A percentile compares a stretch with the other conserved stretches of the same genome.
phyloP scores from a whole-genome alignment of 257 asterid species.

The Salvia miltiorrhiza region DNA sequence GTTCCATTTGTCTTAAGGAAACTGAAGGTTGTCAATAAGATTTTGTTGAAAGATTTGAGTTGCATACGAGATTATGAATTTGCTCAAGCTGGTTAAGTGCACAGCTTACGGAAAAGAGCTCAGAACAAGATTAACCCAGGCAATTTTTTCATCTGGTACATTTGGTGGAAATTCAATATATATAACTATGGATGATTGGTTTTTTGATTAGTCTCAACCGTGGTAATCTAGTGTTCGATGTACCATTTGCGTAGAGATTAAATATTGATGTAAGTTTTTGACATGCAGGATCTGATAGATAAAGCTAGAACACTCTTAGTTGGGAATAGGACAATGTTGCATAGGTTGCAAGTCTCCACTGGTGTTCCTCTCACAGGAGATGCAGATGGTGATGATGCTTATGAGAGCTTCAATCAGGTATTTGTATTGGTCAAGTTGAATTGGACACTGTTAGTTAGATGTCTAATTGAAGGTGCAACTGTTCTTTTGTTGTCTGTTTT shows the following conservation, averaged over 20 bases:
- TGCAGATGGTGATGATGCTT: constrained; percentile 62
- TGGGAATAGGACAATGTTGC: constrained; percentile 72
- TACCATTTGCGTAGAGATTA: not conserved
- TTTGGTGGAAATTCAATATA: no score
- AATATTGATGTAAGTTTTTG: not conserved
- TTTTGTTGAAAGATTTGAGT: no score
- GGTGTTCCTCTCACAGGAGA: constrained; percentile 55
- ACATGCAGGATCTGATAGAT: constrained; percentile 84
- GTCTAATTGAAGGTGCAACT: not conserved
- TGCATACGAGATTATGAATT: no score
- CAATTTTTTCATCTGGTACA: no score
- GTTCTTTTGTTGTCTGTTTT: not conserved
- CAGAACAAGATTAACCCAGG: no score
- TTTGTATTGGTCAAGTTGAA: not conserved
- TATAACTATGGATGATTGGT: no score
- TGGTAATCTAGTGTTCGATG: not conserved
- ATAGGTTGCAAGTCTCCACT: constrained; percentile 62
- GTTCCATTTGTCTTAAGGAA: no score
- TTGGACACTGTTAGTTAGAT: not conserved
- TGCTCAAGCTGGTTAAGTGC: no score
- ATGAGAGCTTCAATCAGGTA: constrained; percentile 75
- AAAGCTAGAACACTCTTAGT: constrained; percentile 75
- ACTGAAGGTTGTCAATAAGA: no score
- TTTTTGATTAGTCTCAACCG: not conserved
- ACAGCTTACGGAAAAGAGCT: no score